Evolutionary conservation across 2,329 filamentous ascomycete genomes (phyloP), one percentile per base, ranked within the genome.

Genomic region (Capronia coronata): DNA sequence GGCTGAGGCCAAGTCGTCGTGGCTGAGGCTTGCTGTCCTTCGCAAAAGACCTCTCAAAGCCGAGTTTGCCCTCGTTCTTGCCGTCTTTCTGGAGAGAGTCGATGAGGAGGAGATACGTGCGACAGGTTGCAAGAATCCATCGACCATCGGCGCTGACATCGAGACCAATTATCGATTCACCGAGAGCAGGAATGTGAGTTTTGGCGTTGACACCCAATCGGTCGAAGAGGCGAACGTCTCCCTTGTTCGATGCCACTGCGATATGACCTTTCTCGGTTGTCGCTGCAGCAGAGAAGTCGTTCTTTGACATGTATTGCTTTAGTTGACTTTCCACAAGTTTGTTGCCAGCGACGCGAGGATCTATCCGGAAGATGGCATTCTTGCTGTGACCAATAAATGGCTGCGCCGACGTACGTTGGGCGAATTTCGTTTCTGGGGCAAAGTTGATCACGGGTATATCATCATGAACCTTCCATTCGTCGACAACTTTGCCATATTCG

Each of bases 391-490:
- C 93, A 8, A 98, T 74, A 75, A 98, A 97, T 0, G 93, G 94
- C 63, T 95, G 89, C 65, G 95, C 89, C 52, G 84, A 82, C 0
- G 89, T 96, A 85, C 94, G 95, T 72, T 98, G 93, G 1, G 93
- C 83, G 63, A 96, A 98, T 79, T 98, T 98, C 52, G 84, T 95
- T 68, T 96, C 90, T 0, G 93, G 93, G 0, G 87, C 87, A 68
- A 97, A 97, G 8, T 84, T 93, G 47, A 87, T 82, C 54, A 97
- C 87, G 0, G 87, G 84, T 48, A 98, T 96, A 65, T 97, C 87
- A 55, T 98, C 91, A 64, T 98, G 91, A 11, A 98, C 79, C 61
- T 95, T 95, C 93, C 93, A 98, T 68, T 98, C 93, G 63, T 98
- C 93, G 1, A 97, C 89, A 29, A 98, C 87, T 71, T 96, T 97